Percentiles rank a stretch among this genome's conserved stretches.
Evolutionary conservation across 768 basidiomycete species (phyloP).

Genomic region (Hemileccinum impolitum): DNA sequence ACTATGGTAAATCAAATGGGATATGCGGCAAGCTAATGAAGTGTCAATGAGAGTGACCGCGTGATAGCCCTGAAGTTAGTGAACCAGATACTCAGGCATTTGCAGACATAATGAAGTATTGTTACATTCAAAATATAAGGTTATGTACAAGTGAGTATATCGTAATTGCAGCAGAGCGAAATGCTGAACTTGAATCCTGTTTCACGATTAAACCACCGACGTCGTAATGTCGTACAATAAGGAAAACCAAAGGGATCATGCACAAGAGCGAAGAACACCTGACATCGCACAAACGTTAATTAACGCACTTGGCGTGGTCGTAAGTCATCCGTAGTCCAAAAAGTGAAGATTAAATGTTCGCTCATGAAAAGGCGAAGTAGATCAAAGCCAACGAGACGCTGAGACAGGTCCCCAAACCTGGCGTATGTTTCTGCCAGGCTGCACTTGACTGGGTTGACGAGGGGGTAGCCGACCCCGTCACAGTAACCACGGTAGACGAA

Average conservation of each 20-base stretch:
- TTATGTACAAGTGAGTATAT: conserved; percentile 25
- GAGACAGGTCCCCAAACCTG: conserved; percentile 15
- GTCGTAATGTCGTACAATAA: conserved; percentile 21
- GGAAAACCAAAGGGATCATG: conserved; percentile 8
- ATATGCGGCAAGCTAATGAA: too few species aligned
- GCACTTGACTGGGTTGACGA: conserved; percentile 19
- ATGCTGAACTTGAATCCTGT: conserved; percentile 2
- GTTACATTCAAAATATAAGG: conserved; percentile 23
- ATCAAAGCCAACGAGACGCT: conserved; percentile 14
- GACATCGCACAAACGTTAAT: conserved; percentile 11
- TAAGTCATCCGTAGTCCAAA: conserved; percentile 12
- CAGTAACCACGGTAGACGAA: conserved; percentile 6
- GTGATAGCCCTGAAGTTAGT: not conserved
- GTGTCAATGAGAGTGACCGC: too few species aligned
- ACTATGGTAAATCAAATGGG: too few species aligned
- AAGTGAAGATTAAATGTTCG: conserved; percentile 2
- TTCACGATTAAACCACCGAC: conserved; percentile 8
- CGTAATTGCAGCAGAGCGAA: conserved; percentile 9
- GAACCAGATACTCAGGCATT: too few species aligned
- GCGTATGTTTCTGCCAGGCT: conserved; percentile 24
- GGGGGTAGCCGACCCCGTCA: conserved; percentile 1
- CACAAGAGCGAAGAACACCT: conserved; percentile 15
- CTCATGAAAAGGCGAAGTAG: conserved; percentile 20
- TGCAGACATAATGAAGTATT: not conserved
- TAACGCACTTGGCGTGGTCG: conserved; percentile 8